Conservation (phyloP, 176 grass and related monocot genomes). For the Bonia amplexicaulis region DNA sequence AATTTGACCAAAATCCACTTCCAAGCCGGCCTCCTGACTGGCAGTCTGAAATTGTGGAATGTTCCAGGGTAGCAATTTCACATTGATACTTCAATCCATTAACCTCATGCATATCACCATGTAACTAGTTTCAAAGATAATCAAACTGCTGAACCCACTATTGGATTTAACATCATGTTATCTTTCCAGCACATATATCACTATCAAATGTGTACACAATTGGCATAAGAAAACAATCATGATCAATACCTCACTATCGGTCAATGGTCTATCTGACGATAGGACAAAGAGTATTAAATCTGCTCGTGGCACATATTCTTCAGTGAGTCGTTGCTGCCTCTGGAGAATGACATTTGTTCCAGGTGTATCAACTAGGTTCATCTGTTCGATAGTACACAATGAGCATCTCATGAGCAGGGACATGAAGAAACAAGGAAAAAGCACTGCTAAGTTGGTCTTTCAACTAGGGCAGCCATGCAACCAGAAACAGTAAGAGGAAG, state of each 20-base stretch:
- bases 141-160: background rate
- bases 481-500: background rate
- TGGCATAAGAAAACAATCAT: background rate
- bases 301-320: slow-evolving; percentile 94
- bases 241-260: slow-evolving; percentile 76
- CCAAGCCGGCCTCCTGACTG: background rate
- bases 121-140: background rate
- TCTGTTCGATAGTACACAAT: slow-evolving; percentile 53
- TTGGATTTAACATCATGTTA: background rate
- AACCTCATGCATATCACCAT: background rate
- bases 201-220: background rate
- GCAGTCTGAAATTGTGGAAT: background rate
- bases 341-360: slow-evolving; percentile 99
- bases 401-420: slow-evolving; percentile 4
- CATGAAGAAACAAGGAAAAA: slow-evolving; percentile 11
- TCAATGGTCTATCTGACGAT: slow-evolving; percentile 87
- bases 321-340: slow-evolving; percentile 95
- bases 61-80: background rate
- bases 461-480: slow-evolving; percentile 13
- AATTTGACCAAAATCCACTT: background rate
- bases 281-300: slow-evolving; percentile 91
- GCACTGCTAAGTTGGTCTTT: slow-evolving; percentile 1
- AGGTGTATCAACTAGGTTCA: slow-evolving; percentile 97
- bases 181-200: background rate
- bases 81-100: background rate